Percentiles rank a stretch among this genome's conserved stretches.
phyloP scores from a whole-genome alignment of 345 rosid species.

The Populus nigra region DNA sequence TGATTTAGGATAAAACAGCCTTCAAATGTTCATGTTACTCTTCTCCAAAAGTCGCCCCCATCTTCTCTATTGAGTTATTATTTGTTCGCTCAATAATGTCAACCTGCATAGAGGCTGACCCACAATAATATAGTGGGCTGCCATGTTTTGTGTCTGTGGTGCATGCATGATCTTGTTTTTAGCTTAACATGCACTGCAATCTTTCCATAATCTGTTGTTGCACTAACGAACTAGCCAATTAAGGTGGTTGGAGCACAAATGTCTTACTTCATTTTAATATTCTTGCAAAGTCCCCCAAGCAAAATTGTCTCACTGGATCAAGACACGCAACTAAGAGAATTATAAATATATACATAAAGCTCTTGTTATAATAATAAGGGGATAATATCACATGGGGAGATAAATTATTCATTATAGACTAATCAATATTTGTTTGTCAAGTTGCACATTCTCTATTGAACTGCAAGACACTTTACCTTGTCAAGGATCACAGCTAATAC shows the following conservation, averaged over 20 bases:
- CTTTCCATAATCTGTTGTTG: neutral
- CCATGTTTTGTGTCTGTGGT: neutral
- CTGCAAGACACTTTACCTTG: neutral
- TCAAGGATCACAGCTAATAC: neutral
- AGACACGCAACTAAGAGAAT: neutral
- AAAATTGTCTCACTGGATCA: neutral
- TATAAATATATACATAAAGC: neutral
- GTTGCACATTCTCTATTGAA: neutral
- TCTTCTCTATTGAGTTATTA: neutral
- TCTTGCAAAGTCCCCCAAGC: neutral
- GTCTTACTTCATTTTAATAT: neutral
- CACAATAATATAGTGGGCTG: neutral
- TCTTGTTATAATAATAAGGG: neutral
- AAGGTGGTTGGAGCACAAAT: constrained; percentile 1
- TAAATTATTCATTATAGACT: neutral
- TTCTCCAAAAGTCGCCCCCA: neutral
- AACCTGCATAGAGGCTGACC: neutral
- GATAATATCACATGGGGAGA: neutral
- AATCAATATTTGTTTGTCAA: neutral
- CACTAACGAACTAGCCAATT: neutral
- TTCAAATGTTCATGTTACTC: neutral
- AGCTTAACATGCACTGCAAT: neutral
- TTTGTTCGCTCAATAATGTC: neutral
- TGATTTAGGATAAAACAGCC: too few relatives aligned
- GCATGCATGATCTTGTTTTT: neutral